phyloP scores from a whole-genome alignment of 192 early-diverging fungal genomes.

The Spizellomyces sp. region DNA sequence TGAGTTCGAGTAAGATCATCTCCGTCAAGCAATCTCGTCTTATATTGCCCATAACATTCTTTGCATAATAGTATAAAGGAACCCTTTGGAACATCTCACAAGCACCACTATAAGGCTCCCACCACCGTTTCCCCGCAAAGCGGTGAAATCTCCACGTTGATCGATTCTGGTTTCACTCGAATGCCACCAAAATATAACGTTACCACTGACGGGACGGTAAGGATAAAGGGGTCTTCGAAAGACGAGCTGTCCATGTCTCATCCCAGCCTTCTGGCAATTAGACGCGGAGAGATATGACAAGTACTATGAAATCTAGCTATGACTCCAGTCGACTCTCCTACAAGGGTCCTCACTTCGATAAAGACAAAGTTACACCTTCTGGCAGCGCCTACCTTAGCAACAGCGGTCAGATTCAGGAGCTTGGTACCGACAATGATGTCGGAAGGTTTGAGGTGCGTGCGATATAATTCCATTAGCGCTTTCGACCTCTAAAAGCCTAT shows the following conservation, averaged over 20 bases:
- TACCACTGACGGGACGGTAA: conserved; percentile 43
- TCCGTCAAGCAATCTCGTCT: not conserved
- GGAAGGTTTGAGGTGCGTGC: conserved; percentile 34
- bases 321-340: conserved; percentile 29
- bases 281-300: conserved; percentile 6
- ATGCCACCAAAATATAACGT: conserved; percentile 42
- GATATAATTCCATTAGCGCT: not conserved
- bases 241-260: no score
- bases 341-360: conserved; percentile 33
- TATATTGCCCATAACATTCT: conserved; percentile 1
- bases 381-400: conserved; percentile 42
- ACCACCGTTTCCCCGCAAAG: conserved; percentile 6
- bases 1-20: conserved; percentile 29
- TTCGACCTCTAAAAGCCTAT: no score
- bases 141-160: conserved; percentile 33
- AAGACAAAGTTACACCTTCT: conserved; percentile 32
- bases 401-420: conserved; percentile 30
- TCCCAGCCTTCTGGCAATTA: no score
- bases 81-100: conserved; percentile 38
- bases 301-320: conserved; percentile 27
- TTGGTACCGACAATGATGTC: conserved; percentile 27
- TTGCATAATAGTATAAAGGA: conserved; percentile 29
- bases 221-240: not conserved
- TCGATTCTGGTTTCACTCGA: conserved; percentile 44
- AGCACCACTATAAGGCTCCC: conserved; percentile 21